Base-by-base conservation (phyloP, 2,329 filamentous ascomycete genomes). In the Hymenoscyphus scutula region DNA sequence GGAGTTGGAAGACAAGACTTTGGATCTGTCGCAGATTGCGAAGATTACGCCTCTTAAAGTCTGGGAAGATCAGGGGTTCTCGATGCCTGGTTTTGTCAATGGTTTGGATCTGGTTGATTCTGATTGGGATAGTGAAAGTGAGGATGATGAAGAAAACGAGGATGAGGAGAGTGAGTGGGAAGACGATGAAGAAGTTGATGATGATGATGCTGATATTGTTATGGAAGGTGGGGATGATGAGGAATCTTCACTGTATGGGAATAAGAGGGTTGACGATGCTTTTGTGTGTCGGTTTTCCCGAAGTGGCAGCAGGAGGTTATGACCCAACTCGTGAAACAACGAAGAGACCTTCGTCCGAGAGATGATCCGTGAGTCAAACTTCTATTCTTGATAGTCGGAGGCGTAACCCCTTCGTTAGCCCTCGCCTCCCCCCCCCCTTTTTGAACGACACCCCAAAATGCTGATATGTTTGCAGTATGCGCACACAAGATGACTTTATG, bases 401-500 rank as follows among this genome's bases (percentile, higher is more conserved):
- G n/a, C n/a, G n/a, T n/a, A n/a, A n/a, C n/a, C n/a, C n/a, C n/a
- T n/a, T n/a, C n/a, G n/a, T n/a, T n/a, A n/a, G n/a, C n/a, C n/a
- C n/a, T n/a, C n/a, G n/a, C 30, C 30, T 32, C 30, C 1, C 30
- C 1, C 7, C 30, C 11, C 30, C 30, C 5, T 32, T 6, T 8
- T 32, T 7, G 7, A 10, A 32, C 30, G 30, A 32, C 7, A 6
- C 7, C 30, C 7, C 7, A 4, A 32, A 8, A 32, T 32, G 30
- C 30, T 32, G 11, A 32, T 10, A 7, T 32, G n/a, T 32, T 32
- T 10, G 30, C 53, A 15, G 27, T 37, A n/a, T n/a, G 23, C 54
- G 55, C 23, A 64, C 61, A 25, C 62, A 65, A 7, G 67, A 65
- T 23, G 72, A 74, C 13, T 75, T 74, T 34, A 69, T 69, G 34